Conservation (phyloP, 2,329 filamentous ascomycete genomes). For the Aureobasidium sp. region DNA sequence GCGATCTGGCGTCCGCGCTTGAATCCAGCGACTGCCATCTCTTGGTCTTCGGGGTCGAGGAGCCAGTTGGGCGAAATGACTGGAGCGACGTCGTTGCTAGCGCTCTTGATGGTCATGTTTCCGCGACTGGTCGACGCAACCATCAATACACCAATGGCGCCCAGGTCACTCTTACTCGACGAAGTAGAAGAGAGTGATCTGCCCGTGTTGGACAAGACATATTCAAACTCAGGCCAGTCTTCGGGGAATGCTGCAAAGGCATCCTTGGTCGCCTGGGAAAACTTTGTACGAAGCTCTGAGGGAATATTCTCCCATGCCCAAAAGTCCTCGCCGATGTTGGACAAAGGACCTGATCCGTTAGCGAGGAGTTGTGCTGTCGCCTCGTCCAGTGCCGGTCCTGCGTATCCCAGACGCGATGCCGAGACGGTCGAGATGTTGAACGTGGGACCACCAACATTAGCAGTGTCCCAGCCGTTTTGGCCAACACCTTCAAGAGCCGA, state of each 20-base stretch:
- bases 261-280: background rate
- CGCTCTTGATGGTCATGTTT: background rate
- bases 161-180: background rate
- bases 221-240: slow-evolving; percentile 13
- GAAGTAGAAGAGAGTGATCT: background rate
- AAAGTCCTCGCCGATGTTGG: background rate
- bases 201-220: background rate
- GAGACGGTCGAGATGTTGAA: background rate
- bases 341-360: no score
- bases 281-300: background rate
- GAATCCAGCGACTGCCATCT: slow-evolving; percentile 10
- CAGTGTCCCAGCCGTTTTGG: slow-evolving; percentile 1
- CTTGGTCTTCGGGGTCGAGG: background rate
- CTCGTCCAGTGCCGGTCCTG: no score
- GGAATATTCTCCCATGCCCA: slow-evolving; percentile 9
- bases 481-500: slow-evolving; percentile 8
- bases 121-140: slow-evolving; percentile 2
- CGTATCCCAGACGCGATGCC: no score
- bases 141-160: background rate
- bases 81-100: background rate
- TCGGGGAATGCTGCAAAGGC: background rate
- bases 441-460: no score
- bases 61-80: slow-evolving; percentile 13
- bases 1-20: background rate
- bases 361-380: background rate